Percentiles rank a stretch among this genome's conserved stretches.
phyloP scores from a whole-genome alignment of 108 stramenopile genomes.

The Schizochytrium sp. region DNA sequence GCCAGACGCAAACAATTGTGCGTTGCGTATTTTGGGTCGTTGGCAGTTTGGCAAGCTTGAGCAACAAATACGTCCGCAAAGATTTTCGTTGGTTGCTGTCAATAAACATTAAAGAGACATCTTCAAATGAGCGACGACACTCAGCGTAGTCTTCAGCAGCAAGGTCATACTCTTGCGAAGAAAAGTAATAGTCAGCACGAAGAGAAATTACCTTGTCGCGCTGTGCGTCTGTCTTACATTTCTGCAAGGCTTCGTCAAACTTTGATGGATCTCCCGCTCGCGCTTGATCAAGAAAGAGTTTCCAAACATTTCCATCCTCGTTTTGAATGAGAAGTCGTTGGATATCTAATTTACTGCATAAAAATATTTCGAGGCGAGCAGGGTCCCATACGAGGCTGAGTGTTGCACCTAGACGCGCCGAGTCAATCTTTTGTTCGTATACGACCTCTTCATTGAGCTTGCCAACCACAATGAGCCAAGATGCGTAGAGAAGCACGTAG shows the following conservation, averaged over 20 bases:
- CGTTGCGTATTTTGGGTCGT: conserved; percentile 15
- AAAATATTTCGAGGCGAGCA: not conserved
- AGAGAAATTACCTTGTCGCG: not conserved
- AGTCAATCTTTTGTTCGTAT: not conserved
- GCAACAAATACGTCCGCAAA: conserved; percentile 14
- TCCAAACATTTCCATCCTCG: conserved; percentile 27
- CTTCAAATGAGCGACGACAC: conserved; percentile 46
- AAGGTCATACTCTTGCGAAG: not conserved
- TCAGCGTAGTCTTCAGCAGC: conserved; percentile 13
- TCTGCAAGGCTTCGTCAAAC: conserved; percentile 10
- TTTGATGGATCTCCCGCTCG: conserved; percentile 18
- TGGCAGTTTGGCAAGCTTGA: conserved; percentile 10
- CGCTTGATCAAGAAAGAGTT: conserved; percentile 31
- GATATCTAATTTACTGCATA: conserved; percentile 48
- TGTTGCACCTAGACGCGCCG: conserved; percentile 14
- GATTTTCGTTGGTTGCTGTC: not conserved
- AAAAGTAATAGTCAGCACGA: conserved; percentile 21
- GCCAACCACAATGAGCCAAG: conserved; percentile 34
- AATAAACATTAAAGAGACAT: conserved; percentile 30
- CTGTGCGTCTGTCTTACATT: conserved; percentile 53
- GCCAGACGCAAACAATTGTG: conserved; percentile 30
- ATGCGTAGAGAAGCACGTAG: conserved; percentile 42
- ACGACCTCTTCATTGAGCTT: conserved; percentile 52
- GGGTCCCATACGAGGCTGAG: conserved; percentile 18
- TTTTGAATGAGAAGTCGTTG: conserved; percentile 15